Evolutionary conservation across 495 filamentous ascomycete genomes (phyloP).

Genomic region (Aspergillus carlsbadensis): DNA sequence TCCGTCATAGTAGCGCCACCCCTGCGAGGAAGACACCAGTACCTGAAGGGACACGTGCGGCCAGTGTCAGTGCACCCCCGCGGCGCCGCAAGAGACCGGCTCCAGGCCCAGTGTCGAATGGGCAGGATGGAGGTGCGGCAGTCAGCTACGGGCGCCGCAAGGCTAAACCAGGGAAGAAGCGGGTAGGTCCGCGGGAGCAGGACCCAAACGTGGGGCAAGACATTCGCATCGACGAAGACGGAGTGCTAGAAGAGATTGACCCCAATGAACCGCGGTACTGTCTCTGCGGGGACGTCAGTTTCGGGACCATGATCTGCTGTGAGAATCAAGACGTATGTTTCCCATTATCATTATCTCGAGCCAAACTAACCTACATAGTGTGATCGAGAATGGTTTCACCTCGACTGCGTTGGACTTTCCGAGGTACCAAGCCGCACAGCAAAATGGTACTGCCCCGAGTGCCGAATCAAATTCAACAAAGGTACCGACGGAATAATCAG

Average conservation of each 20-base stretch:
- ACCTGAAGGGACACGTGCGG: constrained; percentile 48
- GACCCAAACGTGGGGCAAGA: constrained; percentile 31
- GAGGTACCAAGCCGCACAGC: constrained; percentile 73
- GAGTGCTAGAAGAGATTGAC: constrained; percentile 71
- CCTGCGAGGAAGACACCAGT: constrained; percentile 52
- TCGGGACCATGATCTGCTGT: constrained; percentile 92
- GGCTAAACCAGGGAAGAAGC: constrained; percentile 66
- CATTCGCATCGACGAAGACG: constrained; percentile 46
- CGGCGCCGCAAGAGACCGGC: constrained; percentile 68
- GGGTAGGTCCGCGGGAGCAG: constrained; percentile 36
- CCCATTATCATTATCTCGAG: background rate
- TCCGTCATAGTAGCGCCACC: constrained; percentile 47
- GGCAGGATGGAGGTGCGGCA: constrained; percentile 69
- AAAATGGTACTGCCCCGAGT: constrained; percentile 96
- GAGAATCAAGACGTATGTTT: constrained; percentile 81
- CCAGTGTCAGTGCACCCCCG: constrained; percentile 44
- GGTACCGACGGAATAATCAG: constrained; percentile 43
- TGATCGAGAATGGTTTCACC: constrained; percentile 86
- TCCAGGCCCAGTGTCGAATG: constrained; percentile 69
- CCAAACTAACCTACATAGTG: constrained; percentile 49
- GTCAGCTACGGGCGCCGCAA: constrained; percentile 78
- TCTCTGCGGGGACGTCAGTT: constrained; percentile 87
- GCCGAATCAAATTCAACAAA: constrained; percentile 64
- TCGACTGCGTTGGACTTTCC: constrained; percentile 78
- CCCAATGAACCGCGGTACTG: constrained; percentile 88